These are phyloP conservation scores for Lasiosphaeria ovina DNA, from an alignment of 495 filamentous ascomycete species.

Conservation along the genomic window DNA sequence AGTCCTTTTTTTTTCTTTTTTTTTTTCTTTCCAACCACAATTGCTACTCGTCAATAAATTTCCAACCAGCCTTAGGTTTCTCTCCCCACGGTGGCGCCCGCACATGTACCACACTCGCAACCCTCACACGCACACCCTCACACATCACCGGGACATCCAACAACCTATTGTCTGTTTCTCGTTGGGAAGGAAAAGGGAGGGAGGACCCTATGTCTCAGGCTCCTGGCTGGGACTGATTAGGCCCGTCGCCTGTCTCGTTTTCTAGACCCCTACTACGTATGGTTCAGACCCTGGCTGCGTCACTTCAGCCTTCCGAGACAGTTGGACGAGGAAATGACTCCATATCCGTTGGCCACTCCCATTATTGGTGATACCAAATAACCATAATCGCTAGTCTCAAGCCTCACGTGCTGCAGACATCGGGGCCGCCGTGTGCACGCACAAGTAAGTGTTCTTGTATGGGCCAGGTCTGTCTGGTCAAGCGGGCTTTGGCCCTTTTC, in stretches of 20 bases:
- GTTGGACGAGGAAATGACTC: too few relatives aligned
- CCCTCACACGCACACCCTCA: neutral
- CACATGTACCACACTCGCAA: neutral
- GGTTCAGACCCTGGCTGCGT: too few relatives aligned
- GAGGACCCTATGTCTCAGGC: neutral
- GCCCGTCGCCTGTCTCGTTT: too few relatives aligned
- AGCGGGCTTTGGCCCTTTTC: too few relatives aligned
- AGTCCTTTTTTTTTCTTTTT: too few relatives aligned
- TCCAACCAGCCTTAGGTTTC: neutral
- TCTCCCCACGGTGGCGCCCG: neutral
- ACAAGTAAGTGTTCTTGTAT: neutral
- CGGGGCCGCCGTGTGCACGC: neutral
- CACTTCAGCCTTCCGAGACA: too few relatives aligned
- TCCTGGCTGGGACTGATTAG: neutral
- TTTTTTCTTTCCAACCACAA: too few relatives aligned
- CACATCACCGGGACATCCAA: constrained; percentile 1
- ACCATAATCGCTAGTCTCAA: too few relatives aligned
- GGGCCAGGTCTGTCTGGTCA: neutral
- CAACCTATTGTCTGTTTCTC: neutral
- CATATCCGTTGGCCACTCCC: too few relatives aligned
- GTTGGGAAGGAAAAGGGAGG: neutral
- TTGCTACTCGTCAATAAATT: too few relatives aligned
- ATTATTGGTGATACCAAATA: too few relatives aligned
- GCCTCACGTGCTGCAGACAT: neutral
- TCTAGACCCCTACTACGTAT: too few relatives aligned